Evolutionary conservation across 306 rosid genomes (phyloP).

Genomic region (Abrus pulchellus): DNA sequence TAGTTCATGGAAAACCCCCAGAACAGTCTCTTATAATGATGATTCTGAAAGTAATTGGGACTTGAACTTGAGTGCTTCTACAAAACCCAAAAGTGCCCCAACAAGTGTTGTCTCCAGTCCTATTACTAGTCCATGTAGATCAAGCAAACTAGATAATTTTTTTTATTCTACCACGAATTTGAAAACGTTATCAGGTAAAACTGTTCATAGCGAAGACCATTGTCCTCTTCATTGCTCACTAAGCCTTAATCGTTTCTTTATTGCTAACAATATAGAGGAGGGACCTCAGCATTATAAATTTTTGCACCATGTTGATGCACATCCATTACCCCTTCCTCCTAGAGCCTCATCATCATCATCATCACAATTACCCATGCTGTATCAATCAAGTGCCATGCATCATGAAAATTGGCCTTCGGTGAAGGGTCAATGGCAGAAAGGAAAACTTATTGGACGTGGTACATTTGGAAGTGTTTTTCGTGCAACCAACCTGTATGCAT

Average conservation of each 20-base stretch:
- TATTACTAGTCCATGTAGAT: conserved; percentile 64
- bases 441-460: conserved; percentile 81
- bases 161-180: conserved; percentile 37
- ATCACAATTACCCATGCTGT: conserved; percentile 38
- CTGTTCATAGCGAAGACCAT: conserved; percentile 47
- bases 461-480: conserved; percentile 81
- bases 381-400: conserved; percentile 44
- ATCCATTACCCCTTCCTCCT: conserved; percentile 89
- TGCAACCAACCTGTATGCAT: conserved; percentile 70
- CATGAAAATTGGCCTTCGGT: conserved; percentile 56
- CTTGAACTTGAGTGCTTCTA: conserved; percentile 43
- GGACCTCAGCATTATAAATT: conserved; percentile 43
- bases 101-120: conserved; percentile 67
- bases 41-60: conserved; percentile 35
- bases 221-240: conserved; percentile 59
- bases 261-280: conserved; percentile 49
- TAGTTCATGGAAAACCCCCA: conserved; percentile 33
- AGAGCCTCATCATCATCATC: conserved; percentile 40
- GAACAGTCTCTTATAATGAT: conserved; percentile 41
- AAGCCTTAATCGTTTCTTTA: conserved; percentile 39
- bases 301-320: conserved; percentile 56
- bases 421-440: conserved; percentile 84
- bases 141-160: conserved; percentile 43
- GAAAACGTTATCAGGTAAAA: conserved; percentile 41
- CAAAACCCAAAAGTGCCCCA: conserved; percentile 74